These are phyloP conservation scores for Pseudofabraea citricarpa DNA, from an alignment of 2,329 filamentous ascomycete species.

Conservation along the genomic window DNA sequence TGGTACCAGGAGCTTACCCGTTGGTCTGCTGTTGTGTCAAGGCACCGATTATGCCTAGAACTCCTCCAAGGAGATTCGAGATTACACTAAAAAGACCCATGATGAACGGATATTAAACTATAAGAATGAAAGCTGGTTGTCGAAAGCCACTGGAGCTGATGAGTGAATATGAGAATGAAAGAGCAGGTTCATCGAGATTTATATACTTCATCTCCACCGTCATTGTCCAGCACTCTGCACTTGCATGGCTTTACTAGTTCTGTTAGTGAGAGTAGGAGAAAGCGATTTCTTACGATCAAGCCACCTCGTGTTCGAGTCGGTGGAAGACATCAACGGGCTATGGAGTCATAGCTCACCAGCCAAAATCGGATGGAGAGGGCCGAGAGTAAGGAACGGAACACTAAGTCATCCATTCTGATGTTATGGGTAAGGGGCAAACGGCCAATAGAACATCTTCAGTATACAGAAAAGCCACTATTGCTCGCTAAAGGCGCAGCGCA, in stretches of 20 bases:
- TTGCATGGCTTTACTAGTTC: too few species aligned
- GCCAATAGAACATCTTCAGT: too few species aligned
- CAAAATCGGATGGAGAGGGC: too few species aligned
- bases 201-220: slow-evolving; percentile 3
- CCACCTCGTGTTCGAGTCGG: too few species aligned
- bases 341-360: too few species aligned
- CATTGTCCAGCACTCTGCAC: background rate
- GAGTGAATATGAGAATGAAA: slow-evolving; percentile 12
- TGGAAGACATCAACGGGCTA: too few species aligned
- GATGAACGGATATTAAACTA: slow-evolving; percentile 2
- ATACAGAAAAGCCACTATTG: background rate
- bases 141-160: slow-evolving; percentile 3
- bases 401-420: too few species aligned
- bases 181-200: slow-evolving; percentile 10
- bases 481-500: background rate
- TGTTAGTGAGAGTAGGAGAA: too few species aligned
- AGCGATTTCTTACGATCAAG: too few species aligned
- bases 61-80: slow-evolving; percentile 2
- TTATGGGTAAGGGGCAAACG: too few species aligned
- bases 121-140: background rate
- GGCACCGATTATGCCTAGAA: slow-evolving; percentile 10
- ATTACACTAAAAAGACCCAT: slow-evolving; percentile 14
- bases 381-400: too few species aligned
- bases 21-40: slow-evolving; percentile 20
- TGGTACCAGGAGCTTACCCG: slow-evolving; percentile 18